A percentile compares a stretch with the other conserved stretches of the same genome.
phyloP scores from a whole-genome alignment of 1,139 yeast species.

The Saccharomycopsis hybrid region DNA sequence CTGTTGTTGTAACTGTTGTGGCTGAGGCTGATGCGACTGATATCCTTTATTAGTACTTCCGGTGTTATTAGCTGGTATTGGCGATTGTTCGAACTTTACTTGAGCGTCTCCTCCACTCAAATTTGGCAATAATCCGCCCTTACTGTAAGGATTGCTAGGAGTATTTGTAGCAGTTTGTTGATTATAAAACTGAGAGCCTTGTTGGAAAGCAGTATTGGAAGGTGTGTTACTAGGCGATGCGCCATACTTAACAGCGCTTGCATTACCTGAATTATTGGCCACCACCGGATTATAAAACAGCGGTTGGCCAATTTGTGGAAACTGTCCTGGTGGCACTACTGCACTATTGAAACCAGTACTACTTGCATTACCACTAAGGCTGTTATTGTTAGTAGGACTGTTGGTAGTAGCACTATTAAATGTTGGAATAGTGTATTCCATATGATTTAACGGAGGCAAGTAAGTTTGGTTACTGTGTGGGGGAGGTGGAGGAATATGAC shows the following conservation, averaged over 20 bases:
- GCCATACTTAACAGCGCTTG: too few species aligned
- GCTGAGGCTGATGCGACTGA: too few species aligned
- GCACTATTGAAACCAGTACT: too few species aligned
- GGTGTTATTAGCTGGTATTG: neutral
- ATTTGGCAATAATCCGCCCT: neutral
- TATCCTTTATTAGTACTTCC: neutral
- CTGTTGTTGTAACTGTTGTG: slow-evolving; percentile 11
- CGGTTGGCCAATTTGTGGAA: slow-evolving; percentile 3
- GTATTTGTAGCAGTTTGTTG: slow-evolving; percentile 4
- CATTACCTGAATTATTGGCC: neutral
- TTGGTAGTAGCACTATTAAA: too few species aligned
- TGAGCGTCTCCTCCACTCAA: neutral
- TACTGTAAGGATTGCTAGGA: neutral
- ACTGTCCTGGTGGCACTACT: too few species aligned
- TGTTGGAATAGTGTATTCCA: slow-evolving; percentile 1
- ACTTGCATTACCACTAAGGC: neutral
- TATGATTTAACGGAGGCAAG: slow-evolving; percentile 12
- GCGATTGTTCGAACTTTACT: slow-evolving; percentile 1
- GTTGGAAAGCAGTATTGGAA: slow-evolving; percentile 6
- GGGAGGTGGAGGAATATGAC: neutral
- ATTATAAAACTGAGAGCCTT: slow-evolving; percentile 5
- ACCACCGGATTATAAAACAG: slow-evolving; percentile 9
- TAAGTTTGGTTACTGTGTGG: too few species aligned
- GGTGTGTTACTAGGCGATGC: slow-evolving; percentile 4
- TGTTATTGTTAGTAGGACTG: neutral